These are phyloP conservation scores for Apiospora hydei DNA, from an alignment of 2,329 filamentous ascomycete genomes.

Conservation along the genomic window DNA sequence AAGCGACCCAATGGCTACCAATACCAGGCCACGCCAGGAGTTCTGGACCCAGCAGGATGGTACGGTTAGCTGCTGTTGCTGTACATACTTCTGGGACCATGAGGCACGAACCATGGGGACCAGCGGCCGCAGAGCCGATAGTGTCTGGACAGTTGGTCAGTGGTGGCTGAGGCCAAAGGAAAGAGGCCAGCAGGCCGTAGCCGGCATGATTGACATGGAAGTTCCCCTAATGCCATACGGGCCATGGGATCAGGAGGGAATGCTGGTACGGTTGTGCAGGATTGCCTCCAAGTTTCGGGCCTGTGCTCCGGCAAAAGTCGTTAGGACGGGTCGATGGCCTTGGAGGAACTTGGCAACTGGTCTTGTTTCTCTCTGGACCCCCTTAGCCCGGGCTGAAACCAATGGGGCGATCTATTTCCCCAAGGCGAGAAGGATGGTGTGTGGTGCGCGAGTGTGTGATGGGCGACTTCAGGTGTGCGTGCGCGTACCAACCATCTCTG, in stretches of 20 bases:
- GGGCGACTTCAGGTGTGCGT: background rate
- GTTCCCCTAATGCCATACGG: background rate
- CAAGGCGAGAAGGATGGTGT: background rate
- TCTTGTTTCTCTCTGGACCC: background rate
- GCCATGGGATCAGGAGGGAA: background rate
- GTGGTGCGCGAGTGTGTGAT: background rate
- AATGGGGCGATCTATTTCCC: slow-evolving; percentile 1
- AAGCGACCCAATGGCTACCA: slow-evolving; percentile 16
- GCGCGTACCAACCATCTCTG: background rate
- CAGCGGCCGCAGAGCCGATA: slow-evolving; percentile 17
- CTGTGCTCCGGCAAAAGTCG: slow-evolving; percentile 18
- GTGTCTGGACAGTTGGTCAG: background rate
- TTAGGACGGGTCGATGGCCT: background rate
- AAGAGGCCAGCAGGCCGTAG: background rate
- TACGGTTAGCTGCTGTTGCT: background rate
- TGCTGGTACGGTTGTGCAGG: background rate
- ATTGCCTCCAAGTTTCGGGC: background rate
- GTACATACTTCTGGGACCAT: background rate
- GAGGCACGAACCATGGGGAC: background rate
- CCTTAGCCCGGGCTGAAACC: slow-evolving; percentile 2
- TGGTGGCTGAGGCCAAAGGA: background rate
- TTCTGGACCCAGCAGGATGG: slow-evolving; percentile 7
- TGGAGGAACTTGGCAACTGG: slow-evolving; percentile 6
- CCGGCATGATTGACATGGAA: background rate
- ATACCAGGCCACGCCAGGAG: too few relatives aligned